phyloP scores from a whole-genome alignment of 768 basidiomycete genomes.

The Mycena rebaudengoi region DNA sequence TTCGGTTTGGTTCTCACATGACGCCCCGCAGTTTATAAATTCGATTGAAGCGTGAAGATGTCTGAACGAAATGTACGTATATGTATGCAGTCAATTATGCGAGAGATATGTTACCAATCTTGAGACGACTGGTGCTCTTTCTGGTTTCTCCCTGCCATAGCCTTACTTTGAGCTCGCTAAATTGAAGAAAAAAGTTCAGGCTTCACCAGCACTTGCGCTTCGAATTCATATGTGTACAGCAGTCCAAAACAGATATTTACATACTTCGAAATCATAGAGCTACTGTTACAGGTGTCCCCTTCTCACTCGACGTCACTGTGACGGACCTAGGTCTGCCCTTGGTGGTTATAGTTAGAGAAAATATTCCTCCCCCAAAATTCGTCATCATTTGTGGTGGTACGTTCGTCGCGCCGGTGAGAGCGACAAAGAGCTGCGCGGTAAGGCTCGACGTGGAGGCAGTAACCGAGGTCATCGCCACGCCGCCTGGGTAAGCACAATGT shows the following conservation, averaged over 20 bases:
- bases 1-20: neutral
- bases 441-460: slow-evolving; percentile 18
- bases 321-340: slow-evolving; percentile 27
- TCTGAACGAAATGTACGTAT: neutral
- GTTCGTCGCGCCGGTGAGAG: slow-evolving; percentile 20
- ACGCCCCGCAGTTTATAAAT: slow-evolving; percentile 34
- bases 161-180: no score
- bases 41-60: slow-evolving; percentile 12
- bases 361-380: slow-evolving; percentile 19
- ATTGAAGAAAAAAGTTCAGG: no score
- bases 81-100: neutral
- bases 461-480: slow-evolving; percentile 22
- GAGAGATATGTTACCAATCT: no score
- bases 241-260: no score
- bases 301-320: slow-evolving; percentile 14
- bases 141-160: no score
- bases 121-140: no score
- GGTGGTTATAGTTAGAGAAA: slow-evolving; percentile 17
- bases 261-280: no score
- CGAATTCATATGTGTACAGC: no score
- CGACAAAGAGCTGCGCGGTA: slow-evolving; percentile 21
- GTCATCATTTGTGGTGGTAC: slow-evolving; percentile 23
- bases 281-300: no score
- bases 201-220: no score
- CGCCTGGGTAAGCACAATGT: no score